Conservation (phyloP, 257 asterid species). For the Fraxinus anomala region DNA sequence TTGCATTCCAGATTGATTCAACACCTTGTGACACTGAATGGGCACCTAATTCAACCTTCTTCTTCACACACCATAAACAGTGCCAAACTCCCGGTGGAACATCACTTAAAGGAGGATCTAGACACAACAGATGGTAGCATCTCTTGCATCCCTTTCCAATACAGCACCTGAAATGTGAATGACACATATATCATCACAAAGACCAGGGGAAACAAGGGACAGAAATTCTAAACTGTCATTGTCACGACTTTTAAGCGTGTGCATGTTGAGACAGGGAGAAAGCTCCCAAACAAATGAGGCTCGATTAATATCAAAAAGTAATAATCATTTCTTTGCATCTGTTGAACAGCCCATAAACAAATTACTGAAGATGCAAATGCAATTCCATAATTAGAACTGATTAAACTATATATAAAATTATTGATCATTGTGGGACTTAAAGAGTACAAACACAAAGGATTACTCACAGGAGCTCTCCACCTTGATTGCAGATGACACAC, state of each 20-base stretch:
- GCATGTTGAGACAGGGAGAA: conserved; percentile 9
- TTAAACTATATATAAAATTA: conserved; percentile 17
- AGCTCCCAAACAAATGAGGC: conserved; percentile 6
- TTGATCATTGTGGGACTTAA: conserved; percentile 12
- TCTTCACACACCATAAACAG: conserved; percentile 64
- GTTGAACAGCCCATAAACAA: conserved; percentile 5
- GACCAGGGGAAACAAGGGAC: background rate
- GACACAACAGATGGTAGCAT: conserved; percentile 54
- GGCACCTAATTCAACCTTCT: conserved; percentile 59
- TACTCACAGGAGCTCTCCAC: conserved; percentile 77
- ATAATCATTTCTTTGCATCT: conserved; percentile 4
- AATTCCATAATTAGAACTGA: conserved; percentile 9
- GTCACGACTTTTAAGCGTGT: background rate
- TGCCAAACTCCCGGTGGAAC: conserved; percentile 64
- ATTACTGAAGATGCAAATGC: conserved; percentile 18
- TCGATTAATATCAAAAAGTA: conserved; percentile 1
- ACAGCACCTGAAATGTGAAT: conserved; percentile 56
- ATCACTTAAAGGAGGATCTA: conserved; percentile 52
- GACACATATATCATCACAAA: conserved; percentile 18
- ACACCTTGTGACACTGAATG: conserved; percentile 67
- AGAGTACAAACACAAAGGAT: conserved; percentile 39
- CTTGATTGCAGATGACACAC: conserved; percentile 56
- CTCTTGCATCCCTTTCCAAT: conserved; percentile 58
- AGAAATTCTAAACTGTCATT: conserved; percentile 10
- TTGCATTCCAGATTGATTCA: conserved; percentile 60